Evolutionary conservation across 1,284 basidiomycete genomes (phyloP).

Genomic region (Somion occarium): DNA sequence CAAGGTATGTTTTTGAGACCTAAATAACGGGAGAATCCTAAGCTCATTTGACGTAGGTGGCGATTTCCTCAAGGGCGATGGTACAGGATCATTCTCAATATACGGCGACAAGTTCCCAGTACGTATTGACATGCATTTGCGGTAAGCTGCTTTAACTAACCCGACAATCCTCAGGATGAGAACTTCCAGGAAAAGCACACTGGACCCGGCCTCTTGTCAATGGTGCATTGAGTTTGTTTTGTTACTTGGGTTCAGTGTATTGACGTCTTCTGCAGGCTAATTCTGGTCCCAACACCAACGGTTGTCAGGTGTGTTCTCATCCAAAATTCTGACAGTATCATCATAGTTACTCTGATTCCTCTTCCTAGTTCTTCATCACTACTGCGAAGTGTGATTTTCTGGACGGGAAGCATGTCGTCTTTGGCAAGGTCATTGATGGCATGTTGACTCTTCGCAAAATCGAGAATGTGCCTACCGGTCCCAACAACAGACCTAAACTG

Average conservation of each 20-base stretch:
- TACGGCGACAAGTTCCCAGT: slow-evolving; percentile 92
- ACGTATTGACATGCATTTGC: slow-evolving; percentile 19
- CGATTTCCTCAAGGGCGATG: slow-evolving; percentile 87
- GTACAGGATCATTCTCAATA: slow-evolving; percentile 92
- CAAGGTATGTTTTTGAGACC: slow-evolving; percentile 48
- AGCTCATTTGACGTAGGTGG: slow-evolving; percentile 46
- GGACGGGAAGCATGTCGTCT: slow-evolving; percentile 89
- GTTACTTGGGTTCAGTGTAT: neutral
- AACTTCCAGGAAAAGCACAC: slow-evolving; percentile 92
- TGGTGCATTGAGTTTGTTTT: slow-evolving; percentile 45
- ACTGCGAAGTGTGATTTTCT: slow-evolving; percentile 90
- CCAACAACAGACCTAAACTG: slow-evolving; percentile 81
- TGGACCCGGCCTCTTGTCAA: slow-evolving; percentile 79
- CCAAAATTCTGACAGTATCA: neutral
- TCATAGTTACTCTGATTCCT: slow-evolving; percentile 1
- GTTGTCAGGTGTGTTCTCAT: slow-evolving; percentile 64
- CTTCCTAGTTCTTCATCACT: slow-evolving; percentile 88
- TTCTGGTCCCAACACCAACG: slow-evolving; percentile 89
- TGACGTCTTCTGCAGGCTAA: slow-evolving; percentile 68
- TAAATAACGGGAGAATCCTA: neutral
- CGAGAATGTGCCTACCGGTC: slow-evolving; percentile 89
- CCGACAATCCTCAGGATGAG: slow-evolving; percentile 62
- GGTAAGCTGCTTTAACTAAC: no score
- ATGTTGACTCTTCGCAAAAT: slow-evolving; percentile 92
- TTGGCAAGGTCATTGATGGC: slow-evolving; percentile 81